Evolutionary conservation across 768 basidiomycete genomes (phyloP).

Genomic region (Lactarius sanguifluus): DNA sequence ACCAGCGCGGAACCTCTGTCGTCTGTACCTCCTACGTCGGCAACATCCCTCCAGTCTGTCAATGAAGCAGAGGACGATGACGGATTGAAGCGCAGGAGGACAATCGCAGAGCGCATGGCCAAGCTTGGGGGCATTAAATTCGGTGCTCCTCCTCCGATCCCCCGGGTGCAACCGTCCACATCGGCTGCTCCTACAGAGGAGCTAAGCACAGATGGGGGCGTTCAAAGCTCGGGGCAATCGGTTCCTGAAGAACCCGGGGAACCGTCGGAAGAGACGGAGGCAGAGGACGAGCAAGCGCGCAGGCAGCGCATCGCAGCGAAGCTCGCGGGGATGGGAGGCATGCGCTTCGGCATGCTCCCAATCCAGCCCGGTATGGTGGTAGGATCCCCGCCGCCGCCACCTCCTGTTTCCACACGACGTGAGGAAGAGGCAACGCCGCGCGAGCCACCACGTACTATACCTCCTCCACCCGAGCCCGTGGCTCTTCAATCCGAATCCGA

Average conservation of each 20-base stretch:
- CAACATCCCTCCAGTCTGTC: background rate
- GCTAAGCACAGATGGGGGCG: conserved; percentile 26
- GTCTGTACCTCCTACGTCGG: conserved; percentile 11
- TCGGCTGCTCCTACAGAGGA: conserved; percentile 33
- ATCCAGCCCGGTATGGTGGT: conserved; percentile 20
- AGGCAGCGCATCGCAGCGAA: conserved; percentile 54
- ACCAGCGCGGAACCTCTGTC: conserved; percentile 10
- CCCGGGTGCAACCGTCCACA: conserved; percentile 40
- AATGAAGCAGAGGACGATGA: conserved; percentile 47
- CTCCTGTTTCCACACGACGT: conserved; percentile 4
- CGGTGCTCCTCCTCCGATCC: conserved; percentile 58
- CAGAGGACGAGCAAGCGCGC: conserved; percentile 61
- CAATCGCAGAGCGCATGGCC: conserved; percentile 94
- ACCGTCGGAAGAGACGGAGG: conserved; percentile 36
- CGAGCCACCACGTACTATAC: conserved; percentile 33
- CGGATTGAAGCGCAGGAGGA: conserved; percentile 51
- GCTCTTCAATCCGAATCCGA: conserved; percentile 44
- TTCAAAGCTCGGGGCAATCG: conserved; percentile 32
- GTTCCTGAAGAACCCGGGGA: conserved; percentile 34
- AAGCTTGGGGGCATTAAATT: conserved; percentile 85
- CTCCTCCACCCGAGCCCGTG: conserved; percentile 38
- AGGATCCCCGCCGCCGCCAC: conserved; percentile 27
- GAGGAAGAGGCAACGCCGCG: conserved; percentile 34
- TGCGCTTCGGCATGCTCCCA: conserved; percentile 58
- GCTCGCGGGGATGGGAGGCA: conserved; percentile 55